Base-by-base conservation (phyloP, 2,329 filamentous ascomycete species). In the Coccinonectria pachysandricola region DNA sequence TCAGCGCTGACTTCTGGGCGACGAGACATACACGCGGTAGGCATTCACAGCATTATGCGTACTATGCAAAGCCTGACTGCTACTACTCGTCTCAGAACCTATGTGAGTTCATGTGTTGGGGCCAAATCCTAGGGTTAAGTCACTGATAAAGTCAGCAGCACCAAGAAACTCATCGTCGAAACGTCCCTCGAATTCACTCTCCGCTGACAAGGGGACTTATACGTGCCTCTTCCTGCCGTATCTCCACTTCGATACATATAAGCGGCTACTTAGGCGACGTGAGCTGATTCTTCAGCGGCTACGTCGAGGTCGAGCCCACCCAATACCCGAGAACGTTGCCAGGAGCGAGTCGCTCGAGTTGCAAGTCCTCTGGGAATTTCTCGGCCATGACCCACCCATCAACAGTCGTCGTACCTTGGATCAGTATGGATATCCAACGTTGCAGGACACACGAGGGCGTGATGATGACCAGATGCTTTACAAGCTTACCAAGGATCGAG, bases 381-480 rank as follows among this genome's bases (percentile, higher is more conserved):
- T 79, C 0, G 69, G 68, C 0, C 62, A 66, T 20, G 71, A 78
- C 21, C 71, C 70, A 0, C 72, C 73, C 0, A 52, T 78, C 1
- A 75, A 79, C 40, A 65, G 68, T 18, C 64, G 74, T 2, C 60
- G 74, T 5, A 77, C 74, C 0, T 43, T 79, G 5, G 74, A 79
- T 31, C 73, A 79, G 37, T 79, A 65, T 29, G 71, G 69, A 0
- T 76, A 78, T 28, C 73, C 73, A 0, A 71, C 69, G 3, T 52
- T 79, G 1, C 56, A 64, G 7, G 72, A 77, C 17, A 78, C 74
- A 0, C 53, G 69, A 21, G 67, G 70, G 0, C 56, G 74, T 11
- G 75, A 79, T 21, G 71, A 75, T 21, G 74, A 79, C 21, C 74
- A 79, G 45, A 77, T 79, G 68, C 50, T 79, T 6, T 79, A 77